Conservation (phyloP, 2,329 filamentous ascomycete species). For the Fusarium subglutinans region DNA sequence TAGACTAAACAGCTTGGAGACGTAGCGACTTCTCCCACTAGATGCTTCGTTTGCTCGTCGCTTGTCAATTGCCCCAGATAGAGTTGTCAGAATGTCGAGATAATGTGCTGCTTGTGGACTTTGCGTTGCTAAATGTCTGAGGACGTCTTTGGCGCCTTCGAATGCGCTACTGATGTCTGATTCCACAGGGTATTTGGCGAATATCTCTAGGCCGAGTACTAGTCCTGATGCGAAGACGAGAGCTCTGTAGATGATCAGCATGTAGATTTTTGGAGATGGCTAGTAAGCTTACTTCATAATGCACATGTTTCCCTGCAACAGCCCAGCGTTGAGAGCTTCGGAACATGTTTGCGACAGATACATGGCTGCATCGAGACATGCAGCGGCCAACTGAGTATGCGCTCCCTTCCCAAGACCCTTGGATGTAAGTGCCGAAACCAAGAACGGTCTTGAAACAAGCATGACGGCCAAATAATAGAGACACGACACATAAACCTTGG, state of each 20-base stretch:
- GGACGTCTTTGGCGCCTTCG: constrained; percentile 58
- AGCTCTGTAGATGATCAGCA: constrained; percentile 48
- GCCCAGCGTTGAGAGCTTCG: constrained; percentile 54
- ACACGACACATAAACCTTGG: constrained; percentile 64
- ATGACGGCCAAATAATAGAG: constrained; percentile 69
- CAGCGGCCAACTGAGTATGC: constrained; percentile 55
- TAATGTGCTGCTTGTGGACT: constrained; percentile 68
- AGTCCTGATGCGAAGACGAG: constrained; percentile 66
- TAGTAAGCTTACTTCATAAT: constrained; percentile 61
- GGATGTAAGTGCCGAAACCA: constrained; percentile 60
- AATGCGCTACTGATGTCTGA: constrained; percentile 59
- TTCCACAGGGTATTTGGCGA: constrained; percentile 58
- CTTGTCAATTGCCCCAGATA: constrained; percentile 55
- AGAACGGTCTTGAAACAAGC: constrained; percentile 63
- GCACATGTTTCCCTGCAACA: constrained; percentile 65
- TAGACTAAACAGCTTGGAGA: constrained; percentile 35
- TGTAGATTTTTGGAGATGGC: rapidly evolving
- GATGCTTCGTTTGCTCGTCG: constrained; percentile 27
- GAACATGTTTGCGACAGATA: constrained; percentile 64
- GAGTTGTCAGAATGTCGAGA: constrained; percentile 60
- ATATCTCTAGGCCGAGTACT: constrained; percentile 65
- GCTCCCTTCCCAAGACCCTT: constrained; percentile 40
- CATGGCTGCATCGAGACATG: constrained; percentile 64
- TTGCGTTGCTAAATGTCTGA: constrained; percentile 57
- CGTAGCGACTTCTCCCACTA: constrained; percentile 35